A percentile compares a stretch with the other conserved stretches of the same genome.
Conservation (phyloP, 305 asterid genomes). For the Fraxinus nigra region DNA sequence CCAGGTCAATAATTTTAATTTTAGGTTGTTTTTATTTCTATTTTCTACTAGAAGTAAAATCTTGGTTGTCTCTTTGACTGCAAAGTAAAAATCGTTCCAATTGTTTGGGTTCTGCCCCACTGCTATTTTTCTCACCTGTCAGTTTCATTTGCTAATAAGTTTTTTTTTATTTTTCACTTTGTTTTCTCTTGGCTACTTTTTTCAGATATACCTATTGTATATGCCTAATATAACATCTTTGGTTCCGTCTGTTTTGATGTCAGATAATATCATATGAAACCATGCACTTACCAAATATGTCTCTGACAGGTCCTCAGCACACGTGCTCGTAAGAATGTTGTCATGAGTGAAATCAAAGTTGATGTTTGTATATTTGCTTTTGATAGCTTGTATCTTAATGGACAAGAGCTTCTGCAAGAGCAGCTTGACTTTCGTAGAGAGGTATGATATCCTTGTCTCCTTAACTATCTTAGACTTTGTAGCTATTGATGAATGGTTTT, state of each 20-base stretch:
- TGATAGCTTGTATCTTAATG: slow-evolving; percentile 82
- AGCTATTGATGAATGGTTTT: slow-evolving; percentile 10
- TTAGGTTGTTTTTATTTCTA: not conserved
- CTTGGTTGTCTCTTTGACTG: slow-evolving; percentile 5
- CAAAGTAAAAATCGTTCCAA: not conserved
- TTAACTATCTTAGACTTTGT: slow-evolving; percentile 14
- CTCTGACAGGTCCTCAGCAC: slow-evolving; percentile 75
- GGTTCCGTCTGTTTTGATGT: not conserved
- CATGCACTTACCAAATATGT: slow-evolving; percentile 20
- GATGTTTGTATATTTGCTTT: slow-evolving; percentile 88
- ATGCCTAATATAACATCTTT: not conserved
- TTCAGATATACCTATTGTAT: slow-evolving; percentile 2
- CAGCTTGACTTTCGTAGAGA: slow-evolving; percentile 83
- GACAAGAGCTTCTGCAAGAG: slow-evolving; percentile 81
- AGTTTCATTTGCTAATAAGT: not conserved
- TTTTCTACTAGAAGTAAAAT: slow-evolving; percentile 4
- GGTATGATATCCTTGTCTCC: slow-evolving; percentile 42
- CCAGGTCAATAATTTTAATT: slow-evolving; percentile 51
- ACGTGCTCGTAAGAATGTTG: slow-evolving; percentile 92
- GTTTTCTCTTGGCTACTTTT: not conserved
- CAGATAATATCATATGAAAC: slow-evolving; percentile 2
- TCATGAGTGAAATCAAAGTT: slow-evolving; percentile 72
- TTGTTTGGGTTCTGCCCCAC: not conserved
- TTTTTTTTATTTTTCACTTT: not conserved
- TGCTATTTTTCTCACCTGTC: not conserved